These are phyloP conservation scores for Aspergillus novofumigatus DNA, from an alignment of 2,329 filamentous ascomycete genomes.

Conservation along the genomic window DNA sequence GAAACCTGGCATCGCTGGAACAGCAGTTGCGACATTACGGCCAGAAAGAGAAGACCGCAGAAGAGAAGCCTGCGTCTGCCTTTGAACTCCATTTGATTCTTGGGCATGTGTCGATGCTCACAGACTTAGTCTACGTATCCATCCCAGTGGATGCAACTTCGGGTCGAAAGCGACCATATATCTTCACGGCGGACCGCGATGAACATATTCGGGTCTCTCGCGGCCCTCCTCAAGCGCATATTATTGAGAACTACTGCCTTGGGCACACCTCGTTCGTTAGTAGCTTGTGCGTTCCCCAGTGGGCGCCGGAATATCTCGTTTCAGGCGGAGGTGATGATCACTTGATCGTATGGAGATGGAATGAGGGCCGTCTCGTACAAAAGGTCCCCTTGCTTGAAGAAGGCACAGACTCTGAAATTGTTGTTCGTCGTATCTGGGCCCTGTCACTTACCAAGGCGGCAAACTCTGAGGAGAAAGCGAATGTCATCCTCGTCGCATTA, in stretches of 20 bases:
- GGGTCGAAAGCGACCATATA: constrained; percentile 50
- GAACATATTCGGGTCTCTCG: constrained; percentile 87
- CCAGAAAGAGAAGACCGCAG: constrained; percentile 36
- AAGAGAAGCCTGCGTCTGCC: constrained; percentile 46
- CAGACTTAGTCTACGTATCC: constrained; percentile 61
- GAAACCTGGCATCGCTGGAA: constrained; percentile 56
- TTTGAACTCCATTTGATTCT: constrained; percentile 78
- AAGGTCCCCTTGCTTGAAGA: constrained; percentile 26
- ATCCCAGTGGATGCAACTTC: constrained; percentile 41
- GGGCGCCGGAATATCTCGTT: constrained; percentile 60
- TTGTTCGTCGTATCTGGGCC: constrained; percentile 52
- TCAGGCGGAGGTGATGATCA: constrained; percentile 83
- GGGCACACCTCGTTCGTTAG: constrained; percentile 84
- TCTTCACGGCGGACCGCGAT: constrained; percentile 66
- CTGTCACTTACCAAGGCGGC: constrained; percentile 15
- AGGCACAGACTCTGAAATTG: constrained; percentile 28
- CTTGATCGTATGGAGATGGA: constrained; percentile 82
- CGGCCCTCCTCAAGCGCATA: constrained; percentile 73
- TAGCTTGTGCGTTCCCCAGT: constrained; percentile 62
- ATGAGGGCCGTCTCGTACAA: constrained; percentile 32
- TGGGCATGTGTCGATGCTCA: constrained; percentile 94
- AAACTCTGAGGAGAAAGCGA: constrained; percentile 8
- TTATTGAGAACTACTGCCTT: constrained; percentile 86
- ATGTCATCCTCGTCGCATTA: constrained; percentile 48
- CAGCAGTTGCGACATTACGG: constrained; percentile 50